phyloP scores from a whole-genome alignment of 2,329 filamentous ascomycete species.

The Trichoderma sp. region DNA sequence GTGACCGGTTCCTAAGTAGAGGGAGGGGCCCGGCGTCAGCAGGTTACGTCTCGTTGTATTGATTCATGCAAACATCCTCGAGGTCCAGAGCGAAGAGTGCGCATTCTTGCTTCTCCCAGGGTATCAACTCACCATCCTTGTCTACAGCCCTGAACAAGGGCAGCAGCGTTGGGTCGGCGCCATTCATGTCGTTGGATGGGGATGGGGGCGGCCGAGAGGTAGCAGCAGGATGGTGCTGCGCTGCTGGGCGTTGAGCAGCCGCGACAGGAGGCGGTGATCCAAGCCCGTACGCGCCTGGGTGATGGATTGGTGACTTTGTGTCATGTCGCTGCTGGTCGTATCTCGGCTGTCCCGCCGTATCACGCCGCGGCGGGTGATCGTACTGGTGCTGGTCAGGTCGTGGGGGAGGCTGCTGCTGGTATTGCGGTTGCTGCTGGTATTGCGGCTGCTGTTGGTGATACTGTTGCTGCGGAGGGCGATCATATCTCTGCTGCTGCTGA shows the following conservation, averaged over 20 bases:
- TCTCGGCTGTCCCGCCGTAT: slow-evolving; percentile 13
- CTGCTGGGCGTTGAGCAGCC: slow-evolving; percentile 38
- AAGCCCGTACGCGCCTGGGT: slow-evolving; percentile 41
- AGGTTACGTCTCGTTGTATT: too few species aligned
- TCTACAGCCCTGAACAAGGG: slow-evolving; percentile 90
- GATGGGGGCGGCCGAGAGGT: slow-evolving; percentile 63
- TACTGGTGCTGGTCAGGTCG: slow-evolving; percentile 5
- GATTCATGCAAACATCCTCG: neutral
- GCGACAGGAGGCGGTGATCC: slow-evolving; percentile 51
- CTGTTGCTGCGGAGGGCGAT: slow-evolving; percentile 22
- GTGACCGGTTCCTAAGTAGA: slow-evolving; percentile 62
- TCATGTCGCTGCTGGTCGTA: slow-evolving; percentile 40
- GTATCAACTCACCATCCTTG: slow-evolving; percentile 61
- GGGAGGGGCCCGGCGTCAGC: neutral
- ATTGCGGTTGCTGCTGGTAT: neutral
- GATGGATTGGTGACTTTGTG: slow-evolving; percentile 43
- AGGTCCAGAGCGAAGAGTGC: neutral
- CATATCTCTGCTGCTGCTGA: slow-evolving; percentile 24
- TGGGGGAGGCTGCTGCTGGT: slow-evolving; percentile 2
- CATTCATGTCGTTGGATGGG: slow-evolving; percentile 49
- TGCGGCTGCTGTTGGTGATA: slow-evolving; percentile 23
- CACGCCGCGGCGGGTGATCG: slow-evolving; percentile 12
- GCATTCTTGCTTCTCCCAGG: neutral
- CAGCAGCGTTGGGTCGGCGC: slow-evolving; percentile 70
- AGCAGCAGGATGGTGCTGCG: slow-evolving; percentile 52